Base-by-base conservation (phyloP, 1,284 basidiomycete species). In the Trichosporon inkin region DNA sequence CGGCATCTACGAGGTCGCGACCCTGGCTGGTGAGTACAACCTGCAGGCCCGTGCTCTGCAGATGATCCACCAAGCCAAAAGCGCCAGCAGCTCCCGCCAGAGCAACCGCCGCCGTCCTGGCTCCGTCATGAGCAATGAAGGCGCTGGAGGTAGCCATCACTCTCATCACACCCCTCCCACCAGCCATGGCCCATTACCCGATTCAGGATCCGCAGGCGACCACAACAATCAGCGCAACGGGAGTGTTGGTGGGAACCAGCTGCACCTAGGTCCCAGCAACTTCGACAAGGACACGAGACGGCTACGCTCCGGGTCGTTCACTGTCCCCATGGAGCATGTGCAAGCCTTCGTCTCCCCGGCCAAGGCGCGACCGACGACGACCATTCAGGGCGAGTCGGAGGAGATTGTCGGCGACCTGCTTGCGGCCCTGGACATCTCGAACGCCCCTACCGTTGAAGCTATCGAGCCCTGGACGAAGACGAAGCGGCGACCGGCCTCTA, bases 1-100 rank as follows among this genome's bases (percentile, higher is more conserved):
- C 10, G 90, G 89, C 40, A 88, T 96, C 24, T 94, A 95, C 74
- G 92, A 95, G 73, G 90, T 95, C 6, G 92, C 93, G 6, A 92
- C 92, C 1, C 81, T 96, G 10, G 93, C 92, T 71, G 89, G 86
- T 67, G 90, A 89, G 75, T 85, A 90, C 66, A 89, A 88, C 69
- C 80, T 97, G 56, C 90, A 95, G 71, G 92, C 95, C 67, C 83
- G 92, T 39, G 88, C 88, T 6, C 75, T 90, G 57, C 88, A 87
- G 69, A 85, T 88, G 24, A 85, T 90, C 37, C 88, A 90, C 83
- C 87, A 87, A 73, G 62, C 63, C 22, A 69, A 70, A 51, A 41
- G 54, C 36, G 44, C 39, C 32, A 53, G 54, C 47, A 47, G 17
- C 32, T 35, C 40, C 4, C 44, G 53, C 19, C 49, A 55, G 13